phyloP scores from a whole-genome alignment of 768 basidiomycete genomes.

The Tricholomella constricta region DNA sequence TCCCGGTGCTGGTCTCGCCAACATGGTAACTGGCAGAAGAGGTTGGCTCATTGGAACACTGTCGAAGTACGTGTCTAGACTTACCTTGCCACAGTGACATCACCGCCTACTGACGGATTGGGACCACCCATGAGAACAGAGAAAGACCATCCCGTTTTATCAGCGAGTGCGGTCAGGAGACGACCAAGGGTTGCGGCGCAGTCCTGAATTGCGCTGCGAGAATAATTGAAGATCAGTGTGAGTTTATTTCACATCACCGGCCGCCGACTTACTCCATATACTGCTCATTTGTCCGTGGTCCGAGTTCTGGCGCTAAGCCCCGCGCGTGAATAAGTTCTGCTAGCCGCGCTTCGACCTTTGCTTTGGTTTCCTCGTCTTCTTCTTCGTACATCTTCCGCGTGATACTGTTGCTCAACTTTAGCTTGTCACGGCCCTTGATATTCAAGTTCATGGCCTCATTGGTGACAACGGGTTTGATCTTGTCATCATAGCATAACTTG shows the following conservation, averaged over 20 bases:
- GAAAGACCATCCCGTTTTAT: constrained; percentile 3
- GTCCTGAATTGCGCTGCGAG: background rate
- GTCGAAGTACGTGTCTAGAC: background rate
- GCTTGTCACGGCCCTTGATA: background rate
- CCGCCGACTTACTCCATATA: background rate
- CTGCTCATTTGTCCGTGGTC: background rate
- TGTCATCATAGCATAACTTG: background rate
- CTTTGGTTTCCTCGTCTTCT: background rate
- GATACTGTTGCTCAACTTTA: background rate
- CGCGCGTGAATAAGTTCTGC: background rate
- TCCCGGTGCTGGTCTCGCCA: background rate
- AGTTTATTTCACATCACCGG: background rate
- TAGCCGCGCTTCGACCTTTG: constrained; percentile 1
- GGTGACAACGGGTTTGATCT: background rate
- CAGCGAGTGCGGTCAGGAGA: background rate
- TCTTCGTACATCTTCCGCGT: constrained; percentile 1
- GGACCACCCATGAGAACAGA: constrained; percentile 8
- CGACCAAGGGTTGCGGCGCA: background rate
- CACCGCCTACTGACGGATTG: background rate
- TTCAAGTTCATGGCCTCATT: background rate
- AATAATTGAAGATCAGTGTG: background rate
- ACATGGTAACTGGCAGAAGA: constrained; percentile 1
- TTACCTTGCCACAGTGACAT: constrained; percentile 10
- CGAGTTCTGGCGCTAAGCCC: background rate
- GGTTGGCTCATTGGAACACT: background rate